Evolutionary conservation across 2,329 filamentous ascomycete genomes (phyloP), one percentile per base, ranked within the genome.

Genomic region (Botrytis deweyae): DNA sequence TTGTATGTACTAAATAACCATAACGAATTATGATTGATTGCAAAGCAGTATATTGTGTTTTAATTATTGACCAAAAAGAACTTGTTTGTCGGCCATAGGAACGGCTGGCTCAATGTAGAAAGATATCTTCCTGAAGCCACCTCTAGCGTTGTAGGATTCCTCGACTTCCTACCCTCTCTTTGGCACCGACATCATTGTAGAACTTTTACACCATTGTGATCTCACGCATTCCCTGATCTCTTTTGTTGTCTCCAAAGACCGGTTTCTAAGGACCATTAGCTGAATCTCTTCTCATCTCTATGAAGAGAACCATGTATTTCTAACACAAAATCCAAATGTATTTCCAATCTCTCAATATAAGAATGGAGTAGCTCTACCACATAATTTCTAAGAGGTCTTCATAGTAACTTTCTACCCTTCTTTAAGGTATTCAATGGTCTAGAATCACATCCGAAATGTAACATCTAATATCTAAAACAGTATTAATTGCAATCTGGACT

Each of bases 221-320:
- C 52, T 8, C 8, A 3, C 0, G 18, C 3, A 3, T 29, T 7
- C 6, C 14, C 14, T 8, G 14, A n/a, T 14, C 29, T 14, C 1
- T 29, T 52, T 29, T 7, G 2, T 18, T 18, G 1, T 1, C 52
- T 55, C 5, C n/a, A 9, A 33, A 1, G 6, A 18, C 12, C 14
- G 29, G 6, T 18, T 29, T 1, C 1, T 18, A 18, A 8, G 16
- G 3, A 58, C 6, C 14, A 58, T 4, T 0, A 14, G 3, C 0
- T n/a, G 12, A 3, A 29, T 29, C 14, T 18, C 7, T 8, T 4
- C 14, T 29, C 7, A 29, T 58, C n/a, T 33, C 52, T 7, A 18
- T 7, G 7, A 0, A 3, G 2, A 58, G n/a, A 7, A 18, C 14
- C 4, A 2, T 1, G 1, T 8, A 2, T 18, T 33, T 18, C 14